These are phyloP conservation scores for Diplodia sapinea DNA, from an alignment of 2,329 filamentous ascomycete genomes.

Conservation along the genomic window DNA sequence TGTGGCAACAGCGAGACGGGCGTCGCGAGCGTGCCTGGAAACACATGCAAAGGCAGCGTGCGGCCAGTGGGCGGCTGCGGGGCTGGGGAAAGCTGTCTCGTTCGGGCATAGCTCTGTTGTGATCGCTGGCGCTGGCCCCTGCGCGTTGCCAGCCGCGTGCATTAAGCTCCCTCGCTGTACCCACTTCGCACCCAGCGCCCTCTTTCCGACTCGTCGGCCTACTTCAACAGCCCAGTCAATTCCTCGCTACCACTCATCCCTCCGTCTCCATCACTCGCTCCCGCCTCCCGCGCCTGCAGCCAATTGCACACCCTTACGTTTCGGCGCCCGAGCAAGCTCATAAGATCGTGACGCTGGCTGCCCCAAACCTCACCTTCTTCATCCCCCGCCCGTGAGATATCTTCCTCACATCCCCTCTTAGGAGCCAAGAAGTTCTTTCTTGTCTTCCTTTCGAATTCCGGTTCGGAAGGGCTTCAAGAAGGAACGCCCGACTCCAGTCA, in stretches of 20 bases:
- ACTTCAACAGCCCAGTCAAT: conserved; percentile 41
- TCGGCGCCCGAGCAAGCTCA: conserved; percentile 36
- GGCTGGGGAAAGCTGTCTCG: conserved; percentile 29
- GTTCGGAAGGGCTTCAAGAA: conserved; percentile 72
- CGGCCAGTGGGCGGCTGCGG: conserved; percentile 11
- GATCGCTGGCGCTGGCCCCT: conserved; percentile 19
- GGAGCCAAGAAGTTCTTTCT: conserved; percentile 62
- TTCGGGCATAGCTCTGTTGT: conserved; percentile 25
- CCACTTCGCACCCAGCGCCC: conserved; percentile 31
- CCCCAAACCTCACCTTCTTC: conserved; percentile 26
- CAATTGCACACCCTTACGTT: conserved; percentile 44
- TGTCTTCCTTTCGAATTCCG: conserved; percentile 69
- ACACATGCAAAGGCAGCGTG: conserved; percentile 16
- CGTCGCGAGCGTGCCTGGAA: conserved; percentile 27
- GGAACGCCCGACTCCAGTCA: conserved; percentile 81
- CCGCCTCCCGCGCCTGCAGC: conserved; percentile 46
- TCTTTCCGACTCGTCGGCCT: conserved; percentile 42
- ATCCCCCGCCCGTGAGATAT: conserved; percentile 30
- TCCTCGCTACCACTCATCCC: conserved; percentile 38
- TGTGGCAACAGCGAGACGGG: conserved; percentile 24
- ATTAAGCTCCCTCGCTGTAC: conserved; percentile 30
- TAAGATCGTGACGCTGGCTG: conserved; percentile 43
- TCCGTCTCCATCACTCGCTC: conserved; percentile 42
- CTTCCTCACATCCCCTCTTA: conserved; percentile 38
- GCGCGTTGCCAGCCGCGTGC: conserved; percentile 29